phyloP scores from a whole-genome alignment of 2,329 filamentous ascomycete species.

The Trichoderma lentiforme region DNA sequence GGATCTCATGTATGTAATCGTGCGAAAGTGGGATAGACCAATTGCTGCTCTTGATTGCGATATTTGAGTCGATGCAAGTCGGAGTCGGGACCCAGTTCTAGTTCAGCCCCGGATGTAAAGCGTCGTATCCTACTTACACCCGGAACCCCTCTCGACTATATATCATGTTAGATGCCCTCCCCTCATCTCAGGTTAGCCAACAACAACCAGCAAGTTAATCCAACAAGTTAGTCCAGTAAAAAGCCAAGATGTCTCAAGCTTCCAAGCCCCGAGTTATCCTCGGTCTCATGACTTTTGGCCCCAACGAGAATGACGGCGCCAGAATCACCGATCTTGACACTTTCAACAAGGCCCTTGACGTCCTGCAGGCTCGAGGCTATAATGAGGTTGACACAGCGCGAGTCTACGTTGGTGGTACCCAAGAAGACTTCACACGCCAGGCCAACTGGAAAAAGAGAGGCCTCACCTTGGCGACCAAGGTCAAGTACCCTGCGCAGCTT shows the following conservation, averaged over 20 bases:
- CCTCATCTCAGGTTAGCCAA: not conserved
- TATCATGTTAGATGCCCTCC: not conserved
- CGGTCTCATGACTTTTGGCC: conserved; percentile 82
- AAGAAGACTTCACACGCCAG: conserved; percentile 75
- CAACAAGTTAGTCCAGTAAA: not conserved
- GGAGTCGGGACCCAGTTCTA: not conserved
- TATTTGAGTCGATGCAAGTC: not conserved
- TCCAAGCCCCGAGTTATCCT: conserved; percentile 70
- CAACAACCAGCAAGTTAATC: not conserved
- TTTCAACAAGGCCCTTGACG: conserved; percentile 69
- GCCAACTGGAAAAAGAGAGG: conserved; percentile 77
- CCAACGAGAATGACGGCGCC: conserved; percentile 58
- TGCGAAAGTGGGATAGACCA: not conserved
- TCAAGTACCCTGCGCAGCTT: conserved; percentile 57
- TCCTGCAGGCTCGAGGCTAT: conserved; percentile 75
- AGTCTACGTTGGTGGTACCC: conserved; percentile 65
- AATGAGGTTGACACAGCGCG: conserved; percentile 78
- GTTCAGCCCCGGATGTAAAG: not conserved
- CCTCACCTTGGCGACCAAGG: conserved; percentile 74
- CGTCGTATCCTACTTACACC: not conserved
- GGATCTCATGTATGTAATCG: not conserved
- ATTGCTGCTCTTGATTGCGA: not conserved
- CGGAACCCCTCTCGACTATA: not conserved
- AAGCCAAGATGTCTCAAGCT: conserved; percentile 41
- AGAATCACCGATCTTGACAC: conserved; percentile 66